Evolutionary conservation across 805 yeast species (phyloP).

Genomic region (Spathaspora sp.): DNA sequence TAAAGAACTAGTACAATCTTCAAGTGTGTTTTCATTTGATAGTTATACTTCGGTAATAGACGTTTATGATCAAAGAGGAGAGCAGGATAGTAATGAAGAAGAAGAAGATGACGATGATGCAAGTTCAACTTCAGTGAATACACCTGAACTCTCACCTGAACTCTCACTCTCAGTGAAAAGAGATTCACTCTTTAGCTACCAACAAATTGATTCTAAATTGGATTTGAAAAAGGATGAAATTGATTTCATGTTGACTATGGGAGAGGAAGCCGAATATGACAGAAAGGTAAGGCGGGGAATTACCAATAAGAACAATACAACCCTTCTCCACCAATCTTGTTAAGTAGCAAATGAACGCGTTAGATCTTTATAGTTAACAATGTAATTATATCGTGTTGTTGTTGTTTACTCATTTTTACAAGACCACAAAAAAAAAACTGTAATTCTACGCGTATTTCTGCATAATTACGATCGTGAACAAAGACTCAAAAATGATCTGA

Average conservation of each 20-base stretch:
- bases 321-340: not conserved
- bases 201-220: not conserved
- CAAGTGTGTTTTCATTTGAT: constrained; percentile 18
- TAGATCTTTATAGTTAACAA: not conserved
- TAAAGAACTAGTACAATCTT: constrained; percentile 10
- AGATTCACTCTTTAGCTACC: not conserved
- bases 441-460: not conserved
- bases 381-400: not conserved
- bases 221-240: not conserved
- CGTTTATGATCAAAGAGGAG: constrained; percentile 17
- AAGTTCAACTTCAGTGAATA: not conserved
- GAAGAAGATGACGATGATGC: not conserved
- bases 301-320: not conserved
- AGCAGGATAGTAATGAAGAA: not conserved
- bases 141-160: too few species aligned
- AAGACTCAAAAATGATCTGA: not conserved
- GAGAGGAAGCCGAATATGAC: not conserved
- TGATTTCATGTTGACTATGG: not conserved
- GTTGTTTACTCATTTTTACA: not conserved
- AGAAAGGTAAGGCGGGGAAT: not conserved
- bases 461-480: not conserved
- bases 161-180: not conserved
- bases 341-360: not conserved
- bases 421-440: not conserved
- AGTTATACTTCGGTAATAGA: constrained; percentile 28